phyloP scores from a whole-genome alignment of 768 basidiomycete species.

The Amanita phalloides region DNA sequence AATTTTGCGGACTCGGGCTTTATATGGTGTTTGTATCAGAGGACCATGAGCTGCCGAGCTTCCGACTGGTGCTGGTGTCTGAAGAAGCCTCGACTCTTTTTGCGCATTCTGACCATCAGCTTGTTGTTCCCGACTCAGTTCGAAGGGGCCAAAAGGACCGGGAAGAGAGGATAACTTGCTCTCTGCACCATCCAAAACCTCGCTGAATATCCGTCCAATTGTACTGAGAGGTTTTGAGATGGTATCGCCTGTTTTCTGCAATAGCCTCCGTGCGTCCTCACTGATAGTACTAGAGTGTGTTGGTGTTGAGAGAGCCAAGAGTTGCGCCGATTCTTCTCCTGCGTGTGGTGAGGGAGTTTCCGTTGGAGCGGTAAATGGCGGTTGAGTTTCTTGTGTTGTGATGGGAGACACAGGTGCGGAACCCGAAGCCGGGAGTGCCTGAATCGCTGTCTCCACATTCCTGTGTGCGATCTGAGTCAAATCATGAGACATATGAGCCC shows the following conservation, averaged over 20 bases:
- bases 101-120: constrained; percentile 2
- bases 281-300: constrained; percentile 40
- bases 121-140: constrained; percentile 34
- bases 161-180: constrained; percentile 55
- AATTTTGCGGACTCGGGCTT: constrained; percentile 51
- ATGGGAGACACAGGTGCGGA: constrained; percentile 29
- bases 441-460: constrained; percentile 44
- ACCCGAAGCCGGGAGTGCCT: constrained; percentile 25
- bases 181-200: constrained; percentile 66
- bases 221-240: constrained; percentile 88
- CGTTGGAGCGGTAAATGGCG: constrained; percentile 9
- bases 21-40: constrained; percentile 59
- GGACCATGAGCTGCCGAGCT: constrained; percentile 17
- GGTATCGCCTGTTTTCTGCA: constrained; percentile 86
- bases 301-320: constrained; percentile 53
- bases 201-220: constrained; percentile 79
- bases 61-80: constrained; percentile 14
- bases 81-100: constrained; percentile 12
- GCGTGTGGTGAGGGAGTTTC: constrained; percentile 35
- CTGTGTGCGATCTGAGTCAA: constrained; percentile 14
- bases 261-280: constrained; percentile 71
- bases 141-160: constrained; percentile 61
- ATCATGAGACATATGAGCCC: background rate
- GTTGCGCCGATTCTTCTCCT: constrained; percentile 86
- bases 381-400: constrained; percentile 17